A percentile compares a stretch with the other conserved stretches of the same genome.
Conservation (phyloP, 1,284 basidiomycete genomes). For the Schizophyllum amplum region DNA sequence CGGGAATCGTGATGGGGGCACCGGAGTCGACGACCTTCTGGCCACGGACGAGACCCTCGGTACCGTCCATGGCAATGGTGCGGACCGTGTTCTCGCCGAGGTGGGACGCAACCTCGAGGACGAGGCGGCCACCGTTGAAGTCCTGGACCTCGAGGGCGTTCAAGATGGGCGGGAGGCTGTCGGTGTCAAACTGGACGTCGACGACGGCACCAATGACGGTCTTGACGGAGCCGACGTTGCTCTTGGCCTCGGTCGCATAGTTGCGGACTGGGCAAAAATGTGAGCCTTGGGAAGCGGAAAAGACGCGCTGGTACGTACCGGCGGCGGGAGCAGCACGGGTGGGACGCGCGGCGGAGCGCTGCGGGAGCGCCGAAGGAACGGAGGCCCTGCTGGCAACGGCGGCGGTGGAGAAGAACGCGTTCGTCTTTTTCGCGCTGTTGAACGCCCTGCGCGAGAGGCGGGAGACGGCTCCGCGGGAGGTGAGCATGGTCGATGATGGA, state of each 20-base stretch:
- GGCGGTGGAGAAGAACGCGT: constrained; percentile 72
- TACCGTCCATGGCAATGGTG: constrained; percentile 98
- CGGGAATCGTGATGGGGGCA: constrained; percentile 92
- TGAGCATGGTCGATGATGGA: constrained; percentile 52
- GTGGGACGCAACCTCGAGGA: constrained; percentile 95
- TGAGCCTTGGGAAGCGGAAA: constrained; percentile 15
- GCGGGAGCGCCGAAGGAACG: constrained; percentile 31
- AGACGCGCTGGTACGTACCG: constrained; percentile 22
- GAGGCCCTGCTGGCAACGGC: constrained; percentile 40
- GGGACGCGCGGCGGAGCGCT: constrained; percentile 33
- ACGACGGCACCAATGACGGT: constrained; percentile 98
- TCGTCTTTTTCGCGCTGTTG: constrained; percentile 63
- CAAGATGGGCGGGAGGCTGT: constrained; percentile 91
- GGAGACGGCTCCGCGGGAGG: constrained; percentile 68
- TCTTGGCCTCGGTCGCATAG: constrained; percentile 86
- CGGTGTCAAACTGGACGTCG: constrained; percentile 91
- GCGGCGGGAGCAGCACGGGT: constrained; percentile 33
- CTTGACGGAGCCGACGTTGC: constrained; percentile 73
- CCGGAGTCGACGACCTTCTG: constrained; percentile 97
- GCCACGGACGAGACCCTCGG: constrained; percentile 98
- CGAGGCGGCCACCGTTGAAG: constrained; percentile 87
- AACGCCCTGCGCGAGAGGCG: constrained; percentile 77
- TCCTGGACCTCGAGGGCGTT: constrained; percentile 97
- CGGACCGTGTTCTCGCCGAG: constrained; percentile 98
- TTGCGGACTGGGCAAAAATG: constrained; percentile 51